Evolutionary conservation across 306 rosid species (phyloP).

Genomic region (Leucaena leucocephala): DNA sequence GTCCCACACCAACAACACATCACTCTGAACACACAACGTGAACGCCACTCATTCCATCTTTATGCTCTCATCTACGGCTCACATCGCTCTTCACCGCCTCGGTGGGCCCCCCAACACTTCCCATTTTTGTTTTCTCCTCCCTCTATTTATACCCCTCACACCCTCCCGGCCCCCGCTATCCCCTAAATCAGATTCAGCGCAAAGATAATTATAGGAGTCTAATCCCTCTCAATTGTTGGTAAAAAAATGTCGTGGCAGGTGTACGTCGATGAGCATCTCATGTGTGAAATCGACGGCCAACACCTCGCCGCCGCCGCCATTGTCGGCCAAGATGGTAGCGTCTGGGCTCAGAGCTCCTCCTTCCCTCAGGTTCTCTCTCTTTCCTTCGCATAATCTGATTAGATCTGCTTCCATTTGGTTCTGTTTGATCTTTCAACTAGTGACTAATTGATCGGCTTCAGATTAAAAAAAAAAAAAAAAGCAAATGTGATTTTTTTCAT

Average conservation of each 20-base stretch:
- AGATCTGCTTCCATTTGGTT: background rate
- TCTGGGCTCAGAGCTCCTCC: constrained; percentile 58
- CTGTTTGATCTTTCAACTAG: background rate
- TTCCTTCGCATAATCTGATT: background rate
- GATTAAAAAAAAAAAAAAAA: background rate
- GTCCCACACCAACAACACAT: background rate
- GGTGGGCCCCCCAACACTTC: background rate
- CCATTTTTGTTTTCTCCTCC: background rate
- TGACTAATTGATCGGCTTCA: background rate
- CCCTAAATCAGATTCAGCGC: background rate
- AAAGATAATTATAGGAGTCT: background rate
- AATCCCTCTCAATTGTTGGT: background rate
- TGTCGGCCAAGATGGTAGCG: constrained; percentile 55
- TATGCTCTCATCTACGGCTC: background rate
- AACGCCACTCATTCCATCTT: constrained; percentile 31
- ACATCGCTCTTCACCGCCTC: background rate
- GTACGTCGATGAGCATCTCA: too few species aligned
- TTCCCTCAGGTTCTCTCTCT: constrained; percentile 52
- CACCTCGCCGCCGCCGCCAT: constrained; percentile 56
- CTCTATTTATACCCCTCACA: background rate
- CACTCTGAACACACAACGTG: background rate
- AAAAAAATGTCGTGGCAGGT: too few species aligned
- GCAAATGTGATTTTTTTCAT: background rate
- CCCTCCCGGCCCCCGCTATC: background rate
- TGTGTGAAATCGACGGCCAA: constrained; percentile 21